Base-by-base conservation (phyloP, 2,329 filamentous ascomycete genomes). In the Colletotrichum paranaense region DNA sequence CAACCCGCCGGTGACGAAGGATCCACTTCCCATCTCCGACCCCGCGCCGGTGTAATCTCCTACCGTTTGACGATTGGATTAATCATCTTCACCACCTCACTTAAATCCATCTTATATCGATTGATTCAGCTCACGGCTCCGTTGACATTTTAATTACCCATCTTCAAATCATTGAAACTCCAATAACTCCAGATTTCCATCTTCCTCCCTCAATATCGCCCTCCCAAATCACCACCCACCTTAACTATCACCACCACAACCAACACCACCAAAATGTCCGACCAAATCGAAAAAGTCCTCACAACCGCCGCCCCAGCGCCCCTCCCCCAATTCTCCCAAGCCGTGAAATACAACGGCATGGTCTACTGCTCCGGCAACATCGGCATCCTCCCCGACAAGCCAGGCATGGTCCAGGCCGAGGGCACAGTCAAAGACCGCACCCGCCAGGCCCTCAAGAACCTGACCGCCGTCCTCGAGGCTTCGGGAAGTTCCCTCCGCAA, bases 291-390 rank as follows among this genome's bases (percentile, higher is more conserved):
- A 65, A 70, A 78, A 1, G 76, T 79, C 3, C 74, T 76, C 26
- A 75, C 79, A 1, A 75, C 76, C 12, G 76, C 77, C 8, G 80
- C 79, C 0, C 80, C 78, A 5, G 73, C 78, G 0, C 76, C 88
- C 86, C 80, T 89, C 53, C 88, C 88, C 0, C 87, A 91, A 77
- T 88, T 90, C 80, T 90, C 87, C 3, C 89, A 92, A 78, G 91
- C 90, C 53, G 85, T 92, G 76, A 86, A 89, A 75, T 86, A 87
- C 80, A 90, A 91, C 78, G 91, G 91, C 77, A 88, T 92, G 80
- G 89, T 94, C n/a, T 94, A 92, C 84, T 93, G 91, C 84, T 92
- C 90, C 1, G 92, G 92, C 28, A 86, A 86, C 74, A 85, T 93
- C 38, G 89, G 88, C 16, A 83, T 90, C 77, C 87, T 92, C 76